Conservation (phyloP, 2,329 filamentous ascomycete genomes). For the Dothistroma septosporum region DNA sequence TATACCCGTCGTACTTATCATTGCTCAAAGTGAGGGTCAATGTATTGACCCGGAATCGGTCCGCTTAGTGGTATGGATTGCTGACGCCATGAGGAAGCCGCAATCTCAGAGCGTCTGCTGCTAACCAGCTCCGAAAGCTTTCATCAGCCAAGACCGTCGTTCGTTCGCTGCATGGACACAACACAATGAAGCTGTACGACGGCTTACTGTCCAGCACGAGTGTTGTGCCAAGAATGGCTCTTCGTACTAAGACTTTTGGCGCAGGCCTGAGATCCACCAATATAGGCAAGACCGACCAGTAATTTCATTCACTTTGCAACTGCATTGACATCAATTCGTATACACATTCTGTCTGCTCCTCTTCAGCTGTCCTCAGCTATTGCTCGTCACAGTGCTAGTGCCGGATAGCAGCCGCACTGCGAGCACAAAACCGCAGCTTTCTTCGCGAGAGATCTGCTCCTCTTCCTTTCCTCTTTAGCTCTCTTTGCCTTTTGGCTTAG, state of each 20-base stretch:
- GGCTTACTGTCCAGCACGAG: too few species aligned
- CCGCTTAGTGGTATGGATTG: too few species aligned
- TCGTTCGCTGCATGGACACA: too few species aligned
- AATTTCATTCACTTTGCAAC: background rate
- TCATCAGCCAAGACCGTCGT: too few species aligned
- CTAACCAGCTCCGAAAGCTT: too few species aligned
- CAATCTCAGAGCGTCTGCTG: too few species aligned
- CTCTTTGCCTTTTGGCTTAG: background rate
- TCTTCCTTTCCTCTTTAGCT: slow-evolving; percentile 4
- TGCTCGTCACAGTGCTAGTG: background rate
- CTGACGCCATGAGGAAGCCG: too few species aligned
- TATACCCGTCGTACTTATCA: too few species aligned
- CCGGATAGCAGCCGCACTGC: background rate
- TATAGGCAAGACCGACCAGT: background rate
- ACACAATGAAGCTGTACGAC: too few species aligned
- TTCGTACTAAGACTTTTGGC: background rate
- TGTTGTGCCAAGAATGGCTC: background rate
- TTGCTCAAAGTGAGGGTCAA: too few species aligned
- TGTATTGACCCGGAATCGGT: too few species aligned
- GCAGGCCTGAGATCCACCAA: background rate
- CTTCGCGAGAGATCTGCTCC: background rate
- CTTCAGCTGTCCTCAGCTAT: too few species aligned
- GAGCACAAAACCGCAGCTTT: background rate
- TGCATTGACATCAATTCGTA: background rate
- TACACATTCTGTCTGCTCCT: background rate